Evolutionary conservation across 2,329 filamentous ascomycete genomes (phyloP).

Genomic region (Diaporthe capsici): DNA sequence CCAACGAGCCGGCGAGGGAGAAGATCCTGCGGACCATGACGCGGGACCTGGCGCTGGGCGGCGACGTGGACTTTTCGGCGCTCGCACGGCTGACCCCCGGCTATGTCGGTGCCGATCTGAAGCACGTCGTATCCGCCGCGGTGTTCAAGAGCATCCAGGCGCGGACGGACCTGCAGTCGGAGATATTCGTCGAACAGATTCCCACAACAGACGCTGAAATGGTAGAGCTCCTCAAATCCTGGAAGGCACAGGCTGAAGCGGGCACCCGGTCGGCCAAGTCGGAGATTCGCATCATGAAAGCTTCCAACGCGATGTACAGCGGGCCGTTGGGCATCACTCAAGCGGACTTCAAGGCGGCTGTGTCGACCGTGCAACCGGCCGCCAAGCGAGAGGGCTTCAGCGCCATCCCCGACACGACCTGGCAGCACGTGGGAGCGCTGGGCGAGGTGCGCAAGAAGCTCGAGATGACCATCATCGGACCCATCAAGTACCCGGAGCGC

Average conservation of each 20-base stretch:
- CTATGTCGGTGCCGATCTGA: conserved; percentile 92
- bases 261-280: conserved; percentile 17
- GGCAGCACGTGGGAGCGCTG: conserved; percentile 92
- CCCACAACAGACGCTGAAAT: not conserved
- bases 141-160: conserved; percentile 51
- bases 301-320: conserved; percentile 40
- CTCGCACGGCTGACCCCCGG: conserved; percentile 90
- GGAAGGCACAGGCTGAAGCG: not conserved
- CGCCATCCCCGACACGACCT: conserved; percentile 92
- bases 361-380: conserved; percentile 83
- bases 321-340: conserved; percentile 56
- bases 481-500: conserved; percentile 84
- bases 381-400: conserved; percentile 95
- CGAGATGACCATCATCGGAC: conserved; percentile 87
- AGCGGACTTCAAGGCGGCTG: conserved; percentile 79
- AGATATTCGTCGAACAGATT: conserved; percentile 31
- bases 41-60: conserved; percentile 72
- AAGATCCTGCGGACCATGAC: conserved; percentile 84
- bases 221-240: not conserved
- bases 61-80: conserved; percentile 79
- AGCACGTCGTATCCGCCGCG: conserved; percentile 69
- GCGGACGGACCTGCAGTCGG: conserved; percentile 34
- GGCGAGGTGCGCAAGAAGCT: conserved; percentile 84
- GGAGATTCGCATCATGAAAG: conserved; percentile 42
- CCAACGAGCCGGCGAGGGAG: conserved; percentile 82